Evolutionary conservation across 1,139 yeast species (phyloP).

Genomic region (Pneumocystis wakefieldiae): DNA sequence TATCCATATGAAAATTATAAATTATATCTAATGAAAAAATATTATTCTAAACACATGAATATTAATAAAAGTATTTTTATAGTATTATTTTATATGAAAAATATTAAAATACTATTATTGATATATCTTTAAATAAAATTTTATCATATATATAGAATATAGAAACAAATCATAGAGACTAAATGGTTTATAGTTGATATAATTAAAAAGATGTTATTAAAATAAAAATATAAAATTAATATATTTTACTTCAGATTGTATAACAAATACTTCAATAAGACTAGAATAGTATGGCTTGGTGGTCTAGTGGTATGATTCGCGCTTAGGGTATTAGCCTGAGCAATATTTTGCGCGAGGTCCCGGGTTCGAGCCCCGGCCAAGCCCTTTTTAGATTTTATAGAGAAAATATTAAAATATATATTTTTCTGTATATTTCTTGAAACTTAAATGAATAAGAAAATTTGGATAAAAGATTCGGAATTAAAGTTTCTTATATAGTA

Average conservation of each 20-base stretch:
- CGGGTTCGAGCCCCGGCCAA: constrained; percentile 1
- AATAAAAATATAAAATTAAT: neutral
- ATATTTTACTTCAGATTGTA: neutral
- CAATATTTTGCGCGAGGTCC: neutral
- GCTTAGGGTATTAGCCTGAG: neutral
- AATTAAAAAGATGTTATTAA: neutral
- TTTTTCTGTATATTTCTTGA: neutral
- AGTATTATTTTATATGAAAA: too few species aligned
- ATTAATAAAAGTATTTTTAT: too few species aligned
- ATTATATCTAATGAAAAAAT: too few species aligned
- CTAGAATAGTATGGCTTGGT: neutral
- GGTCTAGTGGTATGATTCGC: constrained; percentile 1
- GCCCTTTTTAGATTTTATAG: neutral
- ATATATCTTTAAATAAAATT: too few species aligned
- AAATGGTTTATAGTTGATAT: neutral
- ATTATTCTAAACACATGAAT: too few species aligned
- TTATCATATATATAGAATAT: too few species aligned
- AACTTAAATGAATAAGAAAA: neutral
- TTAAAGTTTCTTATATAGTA: too few species aligned
- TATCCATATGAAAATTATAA: too few species aligned
- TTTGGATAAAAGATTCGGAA: neutral
- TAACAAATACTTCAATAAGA: neutral
- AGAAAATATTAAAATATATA: neutral
- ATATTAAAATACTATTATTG: too few species aligned
- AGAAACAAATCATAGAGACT: too few species aligned